Evolutionary conservation across 2,329 filamentous ascomycete species (phyloP), one percentile per base, ranked within the genome.

Genomic region (Colletotrichum lindemuthianum): DNA sequence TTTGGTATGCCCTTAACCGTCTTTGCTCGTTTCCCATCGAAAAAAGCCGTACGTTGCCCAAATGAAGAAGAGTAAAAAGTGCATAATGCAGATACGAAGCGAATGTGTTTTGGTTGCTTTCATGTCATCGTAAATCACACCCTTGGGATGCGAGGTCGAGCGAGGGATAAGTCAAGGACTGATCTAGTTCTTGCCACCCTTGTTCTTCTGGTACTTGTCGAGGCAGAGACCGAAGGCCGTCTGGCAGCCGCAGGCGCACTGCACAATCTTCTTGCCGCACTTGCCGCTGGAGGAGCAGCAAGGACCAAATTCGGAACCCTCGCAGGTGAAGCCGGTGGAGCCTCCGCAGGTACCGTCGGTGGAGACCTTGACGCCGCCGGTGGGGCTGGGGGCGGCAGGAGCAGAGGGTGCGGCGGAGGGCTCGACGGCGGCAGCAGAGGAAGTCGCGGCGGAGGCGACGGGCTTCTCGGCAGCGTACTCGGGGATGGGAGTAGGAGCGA

Each of bases 211-310:
- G 44, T 54, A 51, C 34, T 55, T 65, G 48, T 68, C 60, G 52
- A 68, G 65, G 69, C 78, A 80, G 37, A 71, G 65, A 13, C 77
- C 77, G 66, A 76, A 79, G n/a, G 57, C 69, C 8, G 66, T 58
- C 69, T 79, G 74, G 69, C 78, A 81, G 12, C 75, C 75, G 43
- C 72, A 74, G 10, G 71, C 72, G 67, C 79, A 80, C 63, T 78
- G 74, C 36, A 72, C 69, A 39, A 69, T 71, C 66, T 73, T 75
- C 45, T 69, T 72, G 6, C 77, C 77, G 59, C 82, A 84, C 69
- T 72, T 75, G 51, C 77, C 72, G 66, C 72, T 71, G 59, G 70
- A 72, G 13, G 78, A 81, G 72, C 81, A 84, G 73, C 81, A 82
- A 60, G 77, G 69, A 2, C 80, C 80, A 59, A 77, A 81, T 9